Conservation (phyloP, 495 filamentous ascomycete species). For the Zalerion maritima region DNA sequence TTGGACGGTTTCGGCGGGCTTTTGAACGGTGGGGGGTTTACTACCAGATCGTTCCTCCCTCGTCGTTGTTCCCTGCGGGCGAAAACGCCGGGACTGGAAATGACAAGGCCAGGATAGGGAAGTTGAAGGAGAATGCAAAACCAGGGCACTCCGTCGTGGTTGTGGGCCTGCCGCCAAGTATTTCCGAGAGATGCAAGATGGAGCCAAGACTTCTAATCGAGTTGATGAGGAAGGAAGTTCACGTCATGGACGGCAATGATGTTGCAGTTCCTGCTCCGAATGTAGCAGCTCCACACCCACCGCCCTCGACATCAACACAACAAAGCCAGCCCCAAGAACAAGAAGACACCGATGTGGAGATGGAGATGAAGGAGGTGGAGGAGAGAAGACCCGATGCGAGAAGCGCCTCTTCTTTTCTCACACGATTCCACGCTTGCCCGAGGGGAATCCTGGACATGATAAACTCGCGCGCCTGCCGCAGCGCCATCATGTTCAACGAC, state of each 20-base stretch:
- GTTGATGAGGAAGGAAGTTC: conserved; percentile 61
- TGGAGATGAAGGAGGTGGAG: background rate
- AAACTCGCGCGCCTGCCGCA: conserved; percentile 80
- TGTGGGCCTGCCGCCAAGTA: conserved; percentile 47
- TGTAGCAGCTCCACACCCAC: background rate
- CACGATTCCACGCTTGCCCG: conserved; percentile 50
- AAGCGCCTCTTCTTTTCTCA: conserved; percentile 33
- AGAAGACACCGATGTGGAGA: too few species aligned
- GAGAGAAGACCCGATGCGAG: conserved; percentile 2
- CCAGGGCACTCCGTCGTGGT: conserved; percentile 29
- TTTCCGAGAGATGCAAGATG: conserved; percentile 58
- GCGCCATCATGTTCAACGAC: conserved; percentile 97
- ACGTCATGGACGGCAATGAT: conserved; percentile 30
- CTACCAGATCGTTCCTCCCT: conserved; percentile 29
- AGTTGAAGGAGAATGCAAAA: conserved; percentile 4
- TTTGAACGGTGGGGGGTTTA: conserved; percentile 61
- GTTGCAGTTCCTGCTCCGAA: background rate
- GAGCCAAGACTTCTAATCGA: conserved; percentile 56
- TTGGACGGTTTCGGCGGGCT: conserved; percentile 34
- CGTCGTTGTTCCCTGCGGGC: background rate
- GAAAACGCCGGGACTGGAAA: too few species aligned
- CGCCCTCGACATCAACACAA: background rate
- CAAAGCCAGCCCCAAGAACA: too few species aligned
- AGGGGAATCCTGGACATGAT: conserved; percentile 71
- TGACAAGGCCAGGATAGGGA: background rate